Base-by-base conservation (phyloP, 192 early-diverging fungal species). In the Entomortierella lignicola region DNA sequence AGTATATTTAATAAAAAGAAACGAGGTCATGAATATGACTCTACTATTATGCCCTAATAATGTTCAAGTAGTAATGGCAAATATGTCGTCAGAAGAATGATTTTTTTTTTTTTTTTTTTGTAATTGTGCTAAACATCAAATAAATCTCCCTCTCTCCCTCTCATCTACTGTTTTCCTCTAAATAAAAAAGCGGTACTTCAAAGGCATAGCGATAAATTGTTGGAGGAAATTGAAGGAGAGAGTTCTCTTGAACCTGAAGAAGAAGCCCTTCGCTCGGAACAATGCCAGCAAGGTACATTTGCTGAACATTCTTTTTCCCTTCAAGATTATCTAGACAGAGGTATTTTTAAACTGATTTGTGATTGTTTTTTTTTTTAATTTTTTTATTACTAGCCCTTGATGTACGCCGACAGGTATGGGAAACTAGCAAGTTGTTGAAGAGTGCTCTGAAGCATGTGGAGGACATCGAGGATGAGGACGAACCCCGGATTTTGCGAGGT, bases 381-480 rank as follows among this genome's bases (percentile, higher is more conserved):
- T 0, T 30, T 32, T 7, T 25, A 20, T 23, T 44, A 2, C 17
- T 50, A 60, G 57, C 54, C 12, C 18, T 67, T 41, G 55, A 65
- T 48, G 39, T 79, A 25, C 75, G 67, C 15, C 61, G 55, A 42
- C 50, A 54, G 27, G 57, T 79, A 4, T 53, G 47, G 62, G 67
- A 79, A 26, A 31, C 61, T 41, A 70, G 55, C 51, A 54, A 70
- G 39, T 23, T 21, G 12, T 41, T 79, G 17, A 64, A 70, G 56
- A 44, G 55, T 41, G 67, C 75, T 15, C 50, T 79, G 47, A 62
- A 79, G 2, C 67, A 79, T 37, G 62, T 79, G 20, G 67, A 79
- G 43, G 75, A 70, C 30, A 79, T 70, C 60, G 75, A 79, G 41
- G 75, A 79, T 23, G 67, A 79, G 15, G 67, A 79, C 21, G 67